These are phyloP conservation scores for Diplotaxis tenuifolia DNA, from an alignment of 345 rosid genomes.

Conservation along the genomic window DNA sequence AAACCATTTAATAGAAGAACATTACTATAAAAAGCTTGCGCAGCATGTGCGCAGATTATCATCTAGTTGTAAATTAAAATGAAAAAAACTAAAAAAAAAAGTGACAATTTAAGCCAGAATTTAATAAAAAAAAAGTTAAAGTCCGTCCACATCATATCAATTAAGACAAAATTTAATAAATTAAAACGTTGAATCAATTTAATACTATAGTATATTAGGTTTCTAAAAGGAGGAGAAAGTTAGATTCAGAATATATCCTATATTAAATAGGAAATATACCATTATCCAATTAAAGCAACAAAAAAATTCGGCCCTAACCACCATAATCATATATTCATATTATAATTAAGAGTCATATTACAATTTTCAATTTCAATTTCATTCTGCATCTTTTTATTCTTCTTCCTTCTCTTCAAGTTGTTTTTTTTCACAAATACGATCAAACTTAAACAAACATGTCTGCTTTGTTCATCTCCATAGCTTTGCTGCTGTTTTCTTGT, in stretches of 20 bases:
- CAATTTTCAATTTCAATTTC: too few species aligned
- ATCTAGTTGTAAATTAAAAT: too few species aligned
- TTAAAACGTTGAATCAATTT: background rate
- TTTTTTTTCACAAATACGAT: background rate
- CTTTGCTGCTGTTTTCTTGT: slow-evolving; percentile 25
- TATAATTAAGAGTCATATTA: slow-evolving; percentile 12
- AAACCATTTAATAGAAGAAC: too few species aligned
- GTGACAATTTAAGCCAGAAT: too few species aligned
- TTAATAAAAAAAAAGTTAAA: too few species aligned
- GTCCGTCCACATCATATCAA: slow-evolving; percentile 17
- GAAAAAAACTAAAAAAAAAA: too few species aligned
- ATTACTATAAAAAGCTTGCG: too few species aligned
- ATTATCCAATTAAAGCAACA: background rate
- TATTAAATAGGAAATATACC: slow-evolving; percentile 16
- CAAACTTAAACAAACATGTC: slow-evolving; percentile 14
- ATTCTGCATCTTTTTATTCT: background rate
- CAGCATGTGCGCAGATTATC: too few species aligned
- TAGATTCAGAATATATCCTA: slow-evolving; percentile 9
- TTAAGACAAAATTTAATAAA: background rate
- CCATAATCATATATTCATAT: background rate
- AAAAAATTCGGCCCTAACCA: background rate
- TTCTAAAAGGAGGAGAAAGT: slow-evolving; percentile 5
- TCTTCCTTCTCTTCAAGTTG: background rate
- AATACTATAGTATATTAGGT: background rate
- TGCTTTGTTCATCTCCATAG: slow-evolving; percentile 21